Evolutionary conservation across 108 stramenopile genomes (phyloP).

Genomic region (Conticribra weissflogii): DNA sequence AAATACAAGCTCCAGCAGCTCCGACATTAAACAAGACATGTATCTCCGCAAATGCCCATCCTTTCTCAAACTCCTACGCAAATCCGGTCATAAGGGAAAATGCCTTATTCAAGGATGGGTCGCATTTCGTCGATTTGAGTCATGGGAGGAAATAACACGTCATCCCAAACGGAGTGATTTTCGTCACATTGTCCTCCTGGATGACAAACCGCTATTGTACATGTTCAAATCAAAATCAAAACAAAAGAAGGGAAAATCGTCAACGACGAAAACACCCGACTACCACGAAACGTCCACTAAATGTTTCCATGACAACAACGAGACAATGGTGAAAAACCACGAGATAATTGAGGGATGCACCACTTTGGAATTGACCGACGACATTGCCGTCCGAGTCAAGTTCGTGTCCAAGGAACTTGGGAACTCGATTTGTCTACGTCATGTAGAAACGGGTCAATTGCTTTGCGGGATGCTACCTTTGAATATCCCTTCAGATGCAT

Average conservation of each 20-base stretch:
- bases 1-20: not conserved
- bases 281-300: too few relatives aligned
- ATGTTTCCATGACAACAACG: too few relatives aligned
- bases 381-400: constrained; percentile 20
- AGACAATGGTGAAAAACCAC: too few relatives aligned
- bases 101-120: constrained; percentile 47
- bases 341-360: constrained; percentile 19
- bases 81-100: constrained; percentile 30
- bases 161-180: constrained; percentile 36
- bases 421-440: constrained; percentile 27
- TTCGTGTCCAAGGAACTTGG: constrained; percentile 34
- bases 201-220: constrained; percentile 35
- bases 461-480: constrained; percentile 33
- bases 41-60: constrained; percentile 36
- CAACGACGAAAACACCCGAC: not conserved
- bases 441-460: constrained; percentile 8
- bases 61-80: constrained; percentile 36
- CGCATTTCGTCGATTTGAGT: constrained; percentile 22
- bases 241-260: constrained; percentile 9
- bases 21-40: constrained; percentile 1
- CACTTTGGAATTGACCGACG: constrained; percentile 25
- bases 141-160: constrained; percentile 30
- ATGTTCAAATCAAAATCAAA: constrained; percentile 31
- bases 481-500: constrained; percentile 22
- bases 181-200: constrained; percentile 40